phyloP scores from a whole-genome alignment of 2,329 filamentous ascomycete species.

The Calonectria leucothoes region DNA sequence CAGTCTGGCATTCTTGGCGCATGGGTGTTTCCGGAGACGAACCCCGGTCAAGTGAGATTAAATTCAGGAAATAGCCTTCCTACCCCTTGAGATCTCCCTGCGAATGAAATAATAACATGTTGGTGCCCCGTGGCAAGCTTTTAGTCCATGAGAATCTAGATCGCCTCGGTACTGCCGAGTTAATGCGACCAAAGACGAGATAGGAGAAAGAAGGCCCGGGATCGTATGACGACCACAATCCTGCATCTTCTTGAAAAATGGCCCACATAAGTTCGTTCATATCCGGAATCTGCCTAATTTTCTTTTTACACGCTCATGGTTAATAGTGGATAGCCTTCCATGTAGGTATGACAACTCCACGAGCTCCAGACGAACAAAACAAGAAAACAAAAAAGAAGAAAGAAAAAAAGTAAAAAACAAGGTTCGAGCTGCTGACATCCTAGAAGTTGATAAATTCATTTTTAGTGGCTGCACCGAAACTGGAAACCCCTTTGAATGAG shows the following conservation, averaged over 20 bases:
- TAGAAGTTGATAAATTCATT: not conserved
- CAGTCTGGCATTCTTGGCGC: not conserved
- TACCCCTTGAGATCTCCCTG: not conserved
- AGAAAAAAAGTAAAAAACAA: too few species aligned
- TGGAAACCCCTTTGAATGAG: not conserved
- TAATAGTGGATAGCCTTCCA: too few species aligned
- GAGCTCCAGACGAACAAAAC: too few species aligned
- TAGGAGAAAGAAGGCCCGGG: not conserved
- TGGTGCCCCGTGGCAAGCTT: not conserved
- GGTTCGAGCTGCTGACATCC: too few species aligned
- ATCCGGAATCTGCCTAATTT: not conserved
- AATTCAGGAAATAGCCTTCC: not conserved
- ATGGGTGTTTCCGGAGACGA: not conserved
- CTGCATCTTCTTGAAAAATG: not conserved
- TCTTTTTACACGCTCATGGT: too few species aligned
- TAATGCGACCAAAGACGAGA: not conserved
- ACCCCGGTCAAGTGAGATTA: not conserved
- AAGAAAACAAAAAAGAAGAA: too few species aligned
- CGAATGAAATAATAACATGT: not conserved
- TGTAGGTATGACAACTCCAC: too few species aligned
- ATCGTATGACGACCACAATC: not conserved
- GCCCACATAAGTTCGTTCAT: not conserved
- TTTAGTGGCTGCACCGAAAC: not conserved
- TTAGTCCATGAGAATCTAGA: not conserved
- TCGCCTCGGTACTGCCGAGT: not conserved